These are phyloP conservation scores for Xerocomellus dryophilus DNA, from an alignment of 768 basidiomycete genomes.

Conservation along the genomic window DNA sequence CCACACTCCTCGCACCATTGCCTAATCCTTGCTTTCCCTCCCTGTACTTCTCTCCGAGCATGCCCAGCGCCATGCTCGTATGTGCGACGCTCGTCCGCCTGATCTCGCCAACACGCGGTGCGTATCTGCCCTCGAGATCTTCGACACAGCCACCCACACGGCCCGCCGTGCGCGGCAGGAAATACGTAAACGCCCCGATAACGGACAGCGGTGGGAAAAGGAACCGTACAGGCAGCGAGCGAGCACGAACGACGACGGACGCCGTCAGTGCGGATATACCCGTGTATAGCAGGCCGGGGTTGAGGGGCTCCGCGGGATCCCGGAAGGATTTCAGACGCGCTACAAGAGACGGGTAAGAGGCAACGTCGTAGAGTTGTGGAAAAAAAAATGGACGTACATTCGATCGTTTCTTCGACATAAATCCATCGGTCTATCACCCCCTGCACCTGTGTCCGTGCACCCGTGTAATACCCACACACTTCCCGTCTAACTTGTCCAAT, in stretches of 20 bases:
- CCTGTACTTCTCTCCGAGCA: conserved; percentile 49
- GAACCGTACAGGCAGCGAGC: conserved; percentile 63
- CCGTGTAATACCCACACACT: conserved; percentile 51
- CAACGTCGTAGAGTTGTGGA: background rate
- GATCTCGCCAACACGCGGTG: conserved; percentile 65
- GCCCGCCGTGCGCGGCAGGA: conserved; percentile 78
- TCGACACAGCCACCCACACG: conserved; percentile 68
- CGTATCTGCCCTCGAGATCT: conserved; percentile 65
- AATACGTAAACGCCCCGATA: conserved; percentile 67
- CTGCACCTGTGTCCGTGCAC: conserved; percentile 67
- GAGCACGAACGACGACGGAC: conserved; percentile 81
- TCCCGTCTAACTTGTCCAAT: conserved; percentile 69
- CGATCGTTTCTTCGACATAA: conserved; percentile 77
- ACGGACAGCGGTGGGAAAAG: conserved; percentile 76
- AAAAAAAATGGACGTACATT: conserved; percentile 54
- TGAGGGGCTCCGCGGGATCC: conserved; percentile 76
- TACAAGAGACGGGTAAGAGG: conserved; percentile 27
- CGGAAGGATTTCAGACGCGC: conserved; percentile 81
- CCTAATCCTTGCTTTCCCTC: conserved; percentile 45
- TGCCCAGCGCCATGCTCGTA: conserved; percentile 55
- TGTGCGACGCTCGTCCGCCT: conserved; percentile 65
- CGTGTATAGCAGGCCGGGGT: conserved; percentile 87
- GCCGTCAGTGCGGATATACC: conserved; percentile 86
- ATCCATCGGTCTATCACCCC: conserved; percentile 80
- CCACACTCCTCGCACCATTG: conserved; percentile 42